phyloP scores from a whole-genome alignment of 2,329 filamentous ascomycete genomes.

The Ceratocystis harringtonii region DNA sequence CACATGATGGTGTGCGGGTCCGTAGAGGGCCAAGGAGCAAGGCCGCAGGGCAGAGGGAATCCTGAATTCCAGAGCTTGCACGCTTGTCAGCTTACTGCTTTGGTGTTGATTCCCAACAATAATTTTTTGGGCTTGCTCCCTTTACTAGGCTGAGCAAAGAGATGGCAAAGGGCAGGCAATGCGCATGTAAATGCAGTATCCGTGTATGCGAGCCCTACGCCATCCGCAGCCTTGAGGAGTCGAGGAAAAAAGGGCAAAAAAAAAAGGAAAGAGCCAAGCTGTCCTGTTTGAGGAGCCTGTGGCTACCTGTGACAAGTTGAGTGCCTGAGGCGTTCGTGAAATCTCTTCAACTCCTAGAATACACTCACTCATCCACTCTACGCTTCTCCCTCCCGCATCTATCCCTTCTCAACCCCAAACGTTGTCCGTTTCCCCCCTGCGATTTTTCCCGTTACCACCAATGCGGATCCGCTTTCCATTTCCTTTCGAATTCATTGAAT shows the following conservation, averaged over 20 bases:
- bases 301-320: neutral
- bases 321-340: neutral
- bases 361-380: neutral
- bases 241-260: neutral
- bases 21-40: neutral
- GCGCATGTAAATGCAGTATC: neutral
- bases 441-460: constrained; percentile 15
- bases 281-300: neutral
- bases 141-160: neutral
- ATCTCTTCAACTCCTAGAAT: neutral
- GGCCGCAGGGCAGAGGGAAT: neutral
- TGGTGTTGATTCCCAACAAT: neutral
- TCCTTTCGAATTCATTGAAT: constrained; percentile 13
- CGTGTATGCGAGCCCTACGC: neutral
- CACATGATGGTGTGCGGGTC: neutral
- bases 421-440: neutral
- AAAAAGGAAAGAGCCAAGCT: neutral
- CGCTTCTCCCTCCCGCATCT: too few relatives aligned
- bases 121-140: constrained; percentile 3
- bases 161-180: neutral
- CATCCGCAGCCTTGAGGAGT: neutral
- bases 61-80: neutral
- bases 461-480: constrained; percentile 14
- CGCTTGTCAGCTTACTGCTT: constrained; percentile 3
- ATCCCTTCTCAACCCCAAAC: neutral